These are phyloP conservation scores for Saururus chinensis DNA, from an alignment of 164 flowering plant genomes.

Conservation along the genomic window DNA sequence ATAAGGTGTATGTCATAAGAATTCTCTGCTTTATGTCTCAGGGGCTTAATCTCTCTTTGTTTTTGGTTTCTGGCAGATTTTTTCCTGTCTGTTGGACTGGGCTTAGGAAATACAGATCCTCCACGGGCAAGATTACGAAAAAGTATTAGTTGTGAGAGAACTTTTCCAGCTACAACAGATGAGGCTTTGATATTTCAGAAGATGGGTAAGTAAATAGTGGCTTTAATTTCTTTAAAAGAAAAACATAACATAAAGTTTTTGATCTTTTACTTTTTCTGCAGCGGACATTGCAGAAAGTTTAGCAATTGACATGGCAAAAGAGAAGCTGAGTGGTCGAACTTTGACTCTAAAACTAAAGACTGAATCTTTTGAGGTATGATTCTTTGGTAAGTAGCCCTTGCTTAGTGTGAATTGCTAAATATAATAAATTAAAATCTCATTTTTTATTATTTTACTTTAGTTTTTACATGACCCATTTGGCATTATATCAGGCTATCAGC, in stretches of 20 bases:
- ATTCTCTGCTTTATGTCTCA: too few species aligned
- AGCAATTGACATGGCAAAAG: slow-evolving; percentile 65
- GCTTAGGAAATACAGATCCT: slow-evolving; percentile 65
- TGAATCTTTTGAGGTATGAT: slow-evolving; percentile 77
- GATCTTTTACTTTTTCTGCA: slow-evolving; percentile 26
- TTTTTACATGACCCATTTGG: too few species aligned
- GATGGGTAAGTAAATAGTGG: slow-evolving; percentile 36
- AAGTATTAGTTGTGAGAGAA: slow-evolving; percentile 89
- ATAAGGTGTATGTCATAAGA: too few species aligned
- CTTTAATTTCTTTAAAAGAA: neutral
- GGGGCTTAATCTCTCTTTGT: neutral
- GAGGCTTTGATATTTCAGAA: slow-evolving; percentile 45
- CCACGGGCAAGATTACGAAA: slow-evolving; percentile 51
- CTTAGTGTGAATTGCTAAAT: neutral
- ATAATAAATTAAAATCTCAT: neutral
- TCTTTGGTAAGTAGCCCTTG: neutral
- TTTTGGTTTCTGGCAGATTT: slow-evolving; percentile 41
- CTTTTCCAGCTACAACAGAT: slow-evolving; percentile 65
- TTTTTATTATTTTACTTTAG: neutral
- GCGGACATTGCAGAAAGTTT: slow-evolving; percentile 78
- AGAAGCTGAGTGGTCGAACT: slow-evolving; percentile 74
- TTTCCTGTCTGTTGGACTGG: slow-evolving; percentile 83
- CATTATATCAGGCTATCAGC: too few species aligned
- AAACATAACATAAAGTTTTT: slow-evolving; percentile 1
- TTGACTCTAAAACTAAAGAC: slow-evolving; percentile 91